Conservation (phyloP, 2,329 filamentous ascomycete genomes). For the Sclerotinia glacialis region DNA sequence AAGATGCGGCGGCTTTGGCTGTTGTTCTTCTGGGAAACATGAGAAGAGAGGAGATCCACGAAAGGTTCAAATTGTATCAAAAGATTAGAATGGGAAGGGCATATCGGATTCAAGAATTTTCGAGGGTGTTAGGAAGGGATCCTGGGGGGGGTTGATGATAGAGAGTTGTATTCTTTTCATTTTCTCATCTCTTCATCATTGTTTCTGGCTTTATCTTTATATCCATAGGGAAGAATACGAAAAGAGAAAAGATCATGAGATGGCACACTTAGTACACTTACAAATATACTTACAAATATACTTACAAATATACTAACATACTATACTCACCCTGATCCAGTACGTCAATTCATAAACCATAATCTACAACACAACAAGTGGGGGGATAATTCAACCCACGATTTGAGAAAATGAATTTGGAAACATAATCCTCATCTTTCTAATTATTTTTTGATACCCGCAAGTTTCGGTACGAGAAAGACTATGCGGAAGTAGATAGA, state of each 20-base stretch:
- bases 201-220: background rate
- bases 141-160: constrained; percentile 42
- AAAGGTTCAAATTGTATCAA: constrained; percentile 58
- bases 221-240: too few species aligned
- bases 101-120: constrained; percentile 55
- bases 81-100: constrained; percentile 57
- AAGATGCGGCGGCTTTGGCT: constrained; percentile 60
- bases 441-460: constrained; percentile 45
- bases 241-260: too few species aligned
- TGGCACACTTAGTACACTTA: too few species aligned
- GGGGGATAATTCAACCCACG: constrained; percentile 48
- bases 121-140: constrained; percentile 52
- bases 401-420: constrained; percentile 46
- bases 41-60: constrained; percentile 46
- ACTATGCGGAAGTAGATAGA: too few species aligned
- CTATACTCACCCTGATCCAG: constrained; percentile 37
- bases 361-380: constrained; percentile 54
- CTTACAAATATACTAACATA: background rate
- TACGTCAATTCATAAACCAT: constrained; percentile 40
- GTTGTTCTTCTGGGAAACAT: constrained; percentile 53
- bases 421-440: constrained; percentile 44
- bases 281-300: background rate
- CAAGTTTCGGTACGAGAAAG: constrained; percentile 1
- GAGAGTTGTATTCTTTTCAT: constrained; percentile 39
- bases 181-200: background rate